phyloP scores from a whole-genome alignment of 805 yeast genomes.

The Candida vartiovaarae region DNA sequence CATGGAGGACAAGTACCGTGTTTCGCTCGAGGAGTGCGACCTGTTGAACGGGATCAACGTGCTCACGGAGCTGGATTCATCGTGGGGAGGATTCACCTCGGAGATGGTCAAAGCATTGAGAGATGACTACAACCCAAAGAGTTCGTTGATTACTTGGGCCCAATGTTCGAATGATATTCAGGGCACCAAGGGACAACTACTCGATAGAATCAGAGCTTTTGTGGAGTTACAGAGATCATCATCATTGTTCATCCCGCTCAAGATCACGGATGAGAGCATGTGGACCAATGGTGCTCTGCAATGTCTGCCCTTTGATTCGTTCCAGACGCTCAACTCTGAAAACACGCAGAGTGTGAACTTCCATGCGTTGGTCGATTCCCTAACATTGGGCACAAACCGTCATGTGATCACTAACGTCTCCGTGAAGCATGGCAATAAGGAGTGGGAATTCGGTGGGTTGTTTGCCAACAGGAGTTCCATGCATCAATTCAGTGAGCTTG shows the following conservation, averaged over 20 bases:
- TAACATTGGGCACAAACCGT: slow-evolving; percentile 36
- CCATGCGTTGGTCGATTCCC: slow-evolving; percentile 36
- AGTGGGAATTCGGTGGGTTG: slow-evolving; percentile 6
- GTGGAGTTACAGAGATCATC: slow-evolving; percentile 40
- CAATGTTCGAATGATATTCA: slow-evolving; percentile 24
- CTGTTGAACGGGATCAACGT: slow-evolving; percentile 63
- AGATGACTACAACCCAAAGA: slow-evolving; percentile 64
- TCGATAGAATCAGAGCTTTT: slow-evolving; percentile 40
- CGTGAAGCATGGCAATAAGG: slow-evolving; percentile 7
- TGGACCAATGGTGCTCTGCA: slow-evolving; percentile 41
- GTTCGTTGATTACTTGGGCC: slow-evolving; percentile 41
- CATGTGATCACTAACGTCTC: slow-evolving; percentile 39
- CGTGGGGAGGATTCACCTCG: slow-evolving; percentile 77
- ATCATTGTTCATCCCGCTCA: slow-evolving; percentile 52
- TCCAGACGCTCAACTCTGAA: slow-evolving; percentile 35
- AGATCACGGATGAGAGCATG: slow-evolving; percentile 14
- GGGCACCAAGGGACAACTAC: slow-evolving; percentile 11
- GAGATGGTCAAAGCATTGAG: slow-evolving; percentile 44
- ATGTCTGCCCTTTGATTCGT: slow-evolving; percentile 37
- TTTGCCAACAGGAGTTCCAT: slow-evolving; percentile 1
- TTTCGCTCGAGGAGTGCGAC: slow-evolving; percentile 70
- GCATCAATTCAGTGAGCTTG: slow-evolving; percentile 24
- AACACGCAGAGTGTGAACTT: slow-evolving; percentile 16
- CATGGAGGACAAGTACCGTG: slow-evolving; percentile 53
- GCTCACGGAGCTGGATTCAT: slow-evolving; percentile 62